A percentile compares a stretch with the other conserved stretches of the same genome.
Conservation (phyloP, 108 stramenopile species). For the Bacterosira constricta region DNA sequence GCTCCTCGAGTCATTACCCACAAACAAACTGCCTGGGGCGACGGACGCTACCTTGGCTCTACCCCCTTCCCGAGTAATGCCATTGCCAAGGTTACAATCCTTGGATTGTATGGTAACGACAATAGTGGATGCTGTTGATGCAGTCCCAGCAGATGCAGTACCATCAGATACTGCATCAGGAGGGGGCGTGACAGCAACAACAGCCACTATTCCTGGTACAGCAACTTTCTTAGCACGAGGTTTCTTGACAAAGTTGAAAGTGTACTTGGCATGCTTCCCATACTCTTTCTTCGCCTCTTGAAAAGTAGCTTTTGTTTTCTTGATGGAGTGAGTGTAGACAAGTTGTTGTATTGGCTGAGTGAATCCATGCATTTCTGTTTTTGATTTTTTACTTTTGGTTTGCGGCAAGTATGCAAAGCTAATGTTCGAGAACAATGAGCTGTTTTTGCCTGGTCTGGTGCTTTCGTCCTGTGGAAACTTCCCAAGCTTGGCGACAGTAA, state of each 20-base stretch:
- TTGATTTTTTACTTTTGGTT: too few relatives aligned
- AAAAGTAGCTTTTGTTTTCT: too few relatives aligned
- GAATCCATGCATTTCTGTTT: too few relatives aligned
- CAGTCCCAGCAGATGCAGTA: neutral
- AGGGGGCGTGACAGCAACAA: neutral
- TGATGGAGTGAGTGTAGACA: too few relatives aligned
- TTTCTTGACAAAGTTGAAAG: constrained; percentile 19
- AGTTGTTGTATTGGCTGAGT: too few relatives aligned
- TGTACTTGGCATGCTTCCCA: constrained; percentile 17
- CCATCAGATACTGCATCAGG: too few relatives aligned
- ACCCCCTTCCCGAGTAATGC: neutral
- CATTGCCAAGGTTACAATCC: neutral
- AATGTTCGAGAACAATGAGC: too few relatives aligned
- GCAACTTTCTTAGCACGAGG: constrained; percentile 14
- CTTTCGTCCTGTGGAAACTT: too few relatives aligned
- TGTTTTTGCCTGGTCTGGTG: too few relatives aligned
- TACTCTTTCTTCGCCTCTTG: constrained; percentile 3
- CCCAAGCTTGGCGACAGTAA: too few relatives aligned
- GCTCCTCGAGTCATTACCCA: too few relatives aligned
- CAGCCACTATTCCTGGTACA: neutral
- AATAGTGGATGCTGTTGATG: neutral
- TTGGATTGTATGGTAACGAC: neutral
- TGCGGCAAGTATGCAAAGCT: too few relatives aligned
- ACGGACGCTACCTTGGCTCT: neutral
- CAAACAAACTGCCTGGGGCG: neutral